A percentile compares a stretch with the other conserved stretches of the same genome.
Evolutionary conservation across 805 yeast species (phyloP).

Genomic region (Kuraishia molischiana): DNA sequence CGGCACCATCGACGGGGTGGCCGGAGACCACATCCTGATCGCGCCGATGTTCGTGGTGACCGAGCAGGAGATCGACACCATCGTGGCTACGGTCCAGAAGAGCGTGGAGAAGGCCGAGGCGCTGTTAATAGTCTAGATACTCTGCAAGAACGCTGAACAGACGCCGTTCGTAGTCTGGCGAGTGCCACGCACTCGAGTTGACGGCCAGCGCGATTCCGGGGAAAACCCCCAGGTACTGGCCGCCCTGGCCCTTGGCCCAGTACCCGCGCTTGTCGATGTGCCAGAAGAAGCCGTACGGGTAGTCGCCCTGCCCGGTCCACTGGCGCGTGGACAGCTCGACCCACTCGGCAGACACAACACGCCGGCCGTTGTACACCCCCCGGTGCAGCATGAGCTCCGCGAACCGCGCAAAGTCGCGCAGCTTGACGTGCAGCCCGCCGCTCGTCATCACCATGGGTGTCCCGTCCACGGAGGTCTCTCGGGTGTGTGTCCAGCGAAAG

Average conservation of each 20-base stretch:
- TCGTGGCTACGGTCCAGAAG: conserved; percentile 21
- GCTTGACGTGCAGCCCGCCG: neutral
- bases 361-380: neutral
- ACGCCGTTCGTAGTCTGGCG: neutral
- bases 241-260: neutral
- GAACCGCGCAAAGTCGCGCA: neutral
- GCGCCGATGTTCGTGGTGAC: conserved; percentile 28
- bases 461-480: neutral
- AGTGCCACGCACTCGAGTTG: neutral
- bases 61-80: conserved; percentile 21
- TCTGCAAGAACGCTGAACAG: neutral
- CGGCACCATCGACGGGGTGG: conserved; percentile 21
- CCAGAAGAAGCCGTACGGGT: neutral
- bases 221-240: neutral
- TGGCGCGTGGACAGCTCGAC: neutral
- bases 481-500: neutral
- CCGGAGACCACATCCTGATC: conserved; percentile 26
- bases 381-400: neutral
- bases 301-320: neutral
- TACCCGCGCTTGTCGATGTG: neutral
- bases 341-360: neutral
- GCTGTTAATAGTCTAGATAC: neutral
- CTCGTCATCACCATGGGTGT: neutral
- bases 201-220: neutral
- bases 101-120: neutral